These are phyloP conservation scores for Aureobasidium sp. DNA, from an alignment of 2,329 filamentous ascomycete genomes.

Conservation along the genomic window DNA sequence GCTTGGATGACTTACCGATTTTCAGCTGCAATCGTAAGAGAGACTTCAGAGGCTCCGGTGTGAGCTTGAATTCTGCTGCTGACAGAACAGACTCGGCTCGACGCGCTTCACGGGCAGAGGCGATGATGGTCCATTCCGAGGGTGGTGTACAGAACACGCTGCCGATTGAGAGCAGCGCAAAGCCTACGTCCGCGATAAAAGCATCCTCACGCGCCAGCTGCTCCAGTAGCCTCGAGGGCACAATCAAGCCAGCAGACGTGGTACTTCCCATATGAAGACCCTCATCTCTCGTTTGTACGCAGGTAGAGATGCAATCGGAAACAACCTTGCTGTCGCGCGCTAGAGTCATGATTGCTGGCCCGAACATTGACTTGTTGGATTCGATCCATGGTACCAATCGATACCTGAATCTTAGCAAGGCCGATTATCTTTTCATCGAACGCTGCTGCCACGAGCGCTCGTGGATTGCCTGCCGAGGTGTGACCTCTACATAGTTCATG, in stretches of 20 bases:
- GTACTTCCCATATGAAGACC: background rate
- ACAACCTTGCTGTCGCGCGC: background rate
- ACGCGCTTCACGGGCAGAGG: background rate
- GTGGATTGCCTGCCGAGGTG: background rate
- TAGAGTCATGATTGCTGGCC: background rate
- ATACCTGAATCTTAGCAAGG: background rate
- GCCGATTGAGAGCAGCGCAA: background rate
- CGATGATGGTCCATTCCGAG: background rate
- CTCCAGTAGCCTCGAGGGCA: background rate
- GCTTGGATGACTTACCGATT: background rate
- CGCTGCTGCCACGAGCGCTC: background rate
- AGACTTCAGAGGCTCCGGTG: background rate
- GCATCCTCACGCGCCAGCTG: background rate
- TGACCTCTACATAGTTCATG: background rate
- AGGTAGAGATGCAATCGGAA: background rate
- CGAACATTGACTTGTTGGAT: background rate
- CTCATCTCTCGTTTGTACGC: background rate
- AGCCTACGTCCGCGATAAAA: background rate
- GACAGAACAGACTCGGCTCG: background rate
- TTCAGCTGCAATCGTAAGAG: conserved; percentile 1
- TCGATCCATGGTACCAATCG: background rate
- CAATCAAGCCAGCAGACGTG: background rate
- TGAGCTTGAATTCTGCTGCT: background rate
- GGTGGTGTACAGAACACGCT: background rate
- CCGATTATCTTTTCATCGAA: background rate